These are phyloP conservation scores for Erythrobasidium hasegawianum DNA, from an alignment of 1,284 basidiomycete species.

Conservation along the genomic window DNA sequence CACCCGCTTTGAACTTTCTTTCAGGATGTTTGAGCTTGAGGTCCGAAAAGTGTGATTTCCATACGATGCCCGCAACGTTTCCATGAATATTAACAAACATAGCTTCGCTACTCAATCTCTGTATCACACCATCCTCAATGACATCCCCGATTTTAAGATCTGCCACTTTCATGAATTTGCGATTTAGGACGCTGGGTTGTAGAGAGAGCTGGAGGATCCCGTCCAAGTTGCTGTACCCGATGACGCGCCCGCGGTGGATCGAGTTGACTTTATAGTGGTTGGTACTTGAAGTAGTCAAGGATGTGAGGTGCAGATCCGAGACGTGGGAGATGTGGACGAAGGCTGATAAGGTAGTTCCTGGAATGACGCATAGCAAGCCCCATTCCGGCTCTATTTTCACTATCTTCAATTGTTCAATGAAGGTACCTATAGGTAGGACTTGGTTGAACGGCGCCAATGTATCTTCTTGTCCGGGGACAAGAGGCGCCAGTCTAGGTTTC, in stretches of 20 bases:
- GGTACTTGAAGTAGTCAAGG: constrained; percentile 59
- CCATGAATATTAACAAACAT: constrained; percentile 81
- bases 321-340: constrained; percentile 91
- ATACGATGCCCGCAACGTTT: constrained; percentile 84
- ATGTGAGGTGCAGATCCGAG: constrained; percentile 81
- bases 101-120: constrained; percentile 70
- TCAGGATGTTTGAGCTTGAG: constrained; percentile 86
- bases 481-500: constrained; percentile 29
- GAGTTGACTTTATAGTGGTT: constrained; percentile 76
- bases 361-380: constrained; percentile 67
- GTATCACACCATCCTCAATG: constrained; percentile 67
- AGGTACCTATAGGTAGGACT: constrained; percentile 67
- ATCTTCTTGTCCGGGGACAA: constrained; percentile 28
- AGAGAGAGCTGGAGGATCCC: constrained; percentile 82
- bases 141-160: constrained; percentile 81
- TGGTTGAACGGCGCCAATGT: constrained; percentile 53
- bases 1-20: constrained; percentile 82
- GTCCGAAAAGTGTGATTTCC: constrained; percentile 93
- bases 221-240: constrained; percentile 82
- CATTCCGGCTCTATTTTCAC: constrained; percentile 71
- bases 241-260: constrained; percentile 80
- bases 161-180: constrained; percentile 78
- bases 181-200: constrained; percentile 74
- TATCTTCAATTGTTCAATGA: constrained; percentile 69
- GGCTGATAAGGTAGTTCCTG: constrained; percentile 57